Evolutionary conservation across 495 filamentous ascomycete species (phyloP), one percentile per base, ranked within the genome.

Genomic region (Penicillium riverlandense): DNA sequence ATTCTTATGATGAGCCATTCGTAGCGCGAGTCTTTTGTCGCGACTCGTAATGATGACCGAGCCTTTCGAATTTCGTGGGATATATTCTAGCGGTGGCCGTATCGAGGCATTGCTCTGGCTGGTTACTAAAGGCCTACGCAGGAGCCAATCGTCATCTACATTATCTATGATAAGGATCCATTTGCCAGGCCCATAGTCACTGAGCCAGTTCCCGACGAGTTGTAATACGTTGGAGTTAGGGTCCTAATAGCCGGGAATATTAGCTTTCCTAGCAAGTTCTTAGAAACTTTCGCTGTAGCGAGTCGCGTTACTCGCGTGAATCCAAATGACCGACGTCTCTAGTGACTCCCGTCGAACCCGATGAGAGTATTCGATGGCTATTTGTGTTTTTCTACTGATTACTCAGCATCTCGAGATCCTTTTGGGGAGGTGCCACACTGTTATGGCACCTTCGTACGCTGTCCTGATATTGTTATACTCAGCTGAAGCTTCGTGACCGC

Each of bases 321-420:
- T 48, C 72, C 75, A 77, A 49, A 77, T 71, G 8, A 75, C 62
- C 59, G 58, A 71, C 27, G 61, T 72, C 22, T 61, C 40, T 7
- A 63, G 67, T 8, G 38, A 11, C 12, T 30, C 1, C 15, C 32
- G 6, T 30, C 38, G 15, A 4, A 40, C 38, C 15, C 28, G 38
- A 6, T 40, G 11, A 8, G 16, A 40, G 10, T 40, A 40, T 9
- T 40, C 38, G 1, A 40, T 30, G 9, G 27, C 38, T 4, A 31
- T 3, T 13, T 30, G 38, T 0, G 38, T 13, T 27, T 40, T 40
- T 1, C 38, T 40, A 4, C 15, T 16, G 1, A 1, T 1, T 16
- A 16, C 1, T 16, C 15, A 16, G 15, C 15, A 4, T 4, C 4
- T 1, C 1, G 1, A 4, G 4, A 16, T 1, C 15, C 1, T 4